phyloP scores from a whole-genome alignment of 257 asterid species.

The Solanum ahanhuiri region DNA sequence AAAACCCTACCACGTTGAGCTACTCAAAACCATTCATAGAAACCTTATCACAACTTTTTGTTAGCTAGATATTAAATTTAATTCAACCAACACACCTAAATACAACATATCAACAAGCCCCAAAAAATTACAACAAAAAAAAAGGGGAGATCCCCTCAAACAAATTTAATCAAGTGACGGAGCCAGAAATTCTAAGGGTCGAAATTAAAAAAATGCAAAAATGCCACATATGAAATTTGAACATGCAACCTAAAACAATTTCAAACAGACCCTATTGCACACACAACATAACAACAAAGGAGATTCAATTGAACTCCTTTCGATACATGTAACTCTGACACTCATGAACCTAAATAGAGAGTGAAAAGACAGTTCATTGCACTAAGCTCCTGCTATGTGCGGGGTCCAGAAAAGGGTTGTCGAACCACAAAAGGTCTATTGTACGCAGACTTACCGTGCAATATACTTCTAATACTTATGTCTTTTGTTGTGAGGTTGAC shows the following conservation, averaged over 20 bases:
- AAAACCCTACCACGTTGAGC: neutral
- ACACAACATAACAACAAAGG: neutral
- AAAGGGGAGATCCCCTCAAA: neutral
- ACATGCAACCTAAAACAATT: neutral
- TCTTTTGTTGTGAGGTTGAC: constrained; percentile 10
- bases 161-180: neutral
- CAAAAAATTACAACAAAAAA: neutral
- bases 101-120: neutral
- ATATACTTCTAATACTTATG: constrained; percentile 4
- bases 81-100: neutral
- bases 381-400: neutral
- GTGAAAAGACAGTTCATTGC: neutral
- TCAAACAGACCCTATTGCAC: neutral
- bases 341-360: neutral
- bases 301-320: neutral
- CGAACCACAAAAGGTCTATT: neutral
- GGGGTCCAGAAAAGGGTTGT: too few relatives aligned
- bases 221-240: neutral
- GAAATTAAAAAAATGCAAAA: neutral
- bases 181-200: neutral
- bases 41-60: neutral
- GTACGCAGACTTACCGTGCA: neutral
- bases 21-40: neutral
- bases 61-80: neutral
- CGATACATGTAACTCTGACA: neutral